Base-by-base conservation (phyloP, 305 asterid genomes). In the Coffea humblotiana region DNA sequence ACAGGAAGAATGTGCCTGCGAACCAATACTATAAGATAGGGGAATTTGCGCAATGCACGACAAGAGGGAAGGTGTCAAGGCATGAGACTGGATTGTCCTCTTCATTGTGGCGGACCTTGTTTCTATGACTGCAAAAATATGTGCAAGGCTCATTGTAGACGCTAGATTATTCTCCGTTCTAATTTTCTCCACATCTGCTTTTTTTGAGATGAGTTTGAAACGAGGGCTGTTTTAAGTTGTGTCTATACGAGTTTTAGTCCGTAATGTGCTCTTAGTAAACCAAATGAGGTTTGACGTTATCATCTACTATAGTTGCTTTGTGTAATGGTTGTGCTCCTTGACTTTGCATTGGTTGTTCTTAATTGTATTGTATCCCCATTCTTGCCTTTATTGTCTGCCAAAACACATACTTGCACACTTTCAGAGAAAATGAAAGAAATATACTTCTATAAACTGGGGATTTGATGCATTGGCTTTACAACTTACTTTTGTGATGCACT, bases 121-220 rank as follows among this genome's bases (percentile, higher is more conserved):
- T 87, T 88, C 84, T 92, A 93, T 60, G 97, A 93, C 73, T 93
- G 96, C 74, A 81, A 70, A 66, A 56, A 89, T 35, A 90, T 90
- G 94, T 93, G 98, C 91, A 92, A 92, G 87, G 94, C 98, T 86
- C 98, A 93, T 56, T 93, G 98, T 88, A 86, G 78, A 54, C 89
- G 85, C 75, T 63, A 27, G 37, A 18, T 16, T 11, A 67, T 25
- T n/a, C 35, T 63, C 12, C 29, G 7, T 58, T 58, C 65, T 21
- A 7, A 25, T 63, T 63, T n/a, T 21, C 66, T 21, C 29, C 66
- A 3, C 25, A 6, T 58, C 2, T 32, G 32, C 32, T 32, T 32
- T 32, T 32, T 32, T 32, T 32, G 32, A 32, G 32, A 32, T 32
- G 32, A 32, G 32, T 32, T 66, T 66, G 71, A 23, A 15, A 4